Evolutionary conservation across 805 yeast species (phyloP).

Genomic region (Cephaloascus fragrans): DNA sequence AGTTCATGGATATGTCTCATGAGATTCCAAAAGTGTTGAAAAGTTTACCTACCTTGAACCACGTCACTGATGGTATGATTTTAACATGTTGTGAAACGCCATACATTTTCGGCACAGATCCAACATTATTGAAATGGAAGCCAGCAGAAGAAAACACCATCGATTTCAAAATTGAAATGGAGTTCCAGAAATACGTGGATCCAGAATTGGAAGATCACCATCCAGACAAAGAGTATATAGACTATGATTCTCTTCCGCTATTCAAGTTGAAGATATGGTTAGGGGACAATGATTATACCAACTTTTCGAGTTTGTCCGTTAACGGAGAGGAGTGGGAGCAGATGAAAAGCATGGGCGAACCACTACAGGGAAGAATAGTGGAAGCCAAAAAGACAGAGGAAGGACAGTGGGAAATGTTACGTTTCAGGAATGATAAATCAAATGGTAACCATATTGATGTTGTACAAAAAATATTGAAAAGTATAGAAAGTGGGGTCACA

Average conservation of each 20-base stretch:
- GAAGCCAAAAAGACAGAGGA: constrained; percentile 67
- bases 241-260: constrained; percentile 73
- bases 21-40: constrained; percentile 68
- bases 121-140: constrained; percentile 86
- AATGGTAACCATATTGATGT: constrained; percentile 80
- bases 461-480: constrained; percentile 71
- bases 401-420: constrained; percentile 71
- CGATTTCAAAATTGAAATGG: constrained; percentile 67
- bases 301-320: constrained; percentile 55
- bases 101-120: constrained; percentile 83
- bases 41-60: constrained; percentile 64
- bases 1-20: constrained; percentile 79
- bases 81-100: constrained; percentile 88
- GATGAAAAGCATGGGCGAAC: constrained; percentile 61
- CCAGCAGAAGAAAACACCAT: constrained; percentile 93
- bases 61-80: constrained; percentile 88
- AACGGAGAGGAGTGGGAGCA: constrained; percentile 73
- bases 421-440: constrained; percentile 89
- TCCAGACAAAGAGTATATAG: constrained; percentile 61
- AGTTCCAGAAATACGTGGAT: constrained; percentile 51
- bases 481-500: constrained; percentile 80
- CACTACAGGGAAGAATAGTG: constrained; percentile 79
- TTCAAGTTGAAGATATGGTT: constrained; percentile 70
- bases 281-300: constrained; percentile 54
- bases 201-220: constrained; percentile 56